A percentile compares a stretch with the other conserved stretches of the same genome.
Evolutionary conservation across 31 red algal species (phyloP).

Genomic region (Porphyra umbilicalis): DNA sequence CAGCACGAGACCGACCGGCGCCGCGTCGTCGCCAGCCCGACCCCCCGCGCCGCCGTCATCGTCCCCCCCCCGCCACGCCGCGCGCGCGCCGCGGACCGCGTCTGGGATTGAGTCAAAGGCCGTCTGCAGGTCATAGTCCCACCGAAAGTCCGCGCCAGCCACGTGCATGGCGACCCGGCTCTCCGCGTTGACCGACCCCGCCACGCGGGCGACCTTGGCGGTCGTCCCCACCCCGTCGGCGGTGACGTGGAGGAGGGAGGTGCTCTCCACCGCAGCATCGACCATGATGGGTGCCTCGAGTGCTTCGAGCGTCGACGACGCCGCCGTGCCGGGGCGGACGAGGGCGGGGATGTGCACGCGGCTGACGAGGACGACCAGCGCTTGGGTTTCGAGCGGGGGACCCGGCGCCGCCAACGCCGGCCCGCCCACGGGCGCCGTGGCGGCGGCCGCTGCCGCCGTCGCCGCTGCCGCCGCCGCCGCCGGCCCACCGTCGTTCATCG

Average conservation of each 20-base stretch:
- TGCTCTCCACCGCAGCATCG: not conserved
- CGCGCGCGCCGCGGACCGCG: not conserved
- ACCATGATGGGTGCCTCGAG: constrained; percentile 3
- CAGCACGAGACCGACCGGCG: not conserved
- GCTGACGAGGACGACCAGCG: not conserved
- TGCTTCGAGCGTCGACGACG: constrained; percentile 9
- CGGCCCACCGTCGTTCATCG: too few species aligned
- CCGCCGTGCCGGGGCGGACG: not conserved
- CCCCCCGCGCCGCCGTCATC: not conserved
- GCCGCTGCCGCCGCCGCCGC: not conserved
- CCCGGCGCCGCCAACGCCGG: not conserved
- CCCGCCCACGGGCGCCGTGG: not conserved
- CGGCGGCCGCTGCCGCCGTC: not conserved
- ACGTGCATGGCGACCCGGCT: constrained; percentile 16
- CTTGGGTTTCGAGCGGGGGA: not conserved
- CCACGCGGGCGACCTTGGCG: not conserved
- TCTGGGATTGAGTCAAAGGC: constrained; percentile 37
- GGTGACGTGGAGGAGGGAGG: not conserved
- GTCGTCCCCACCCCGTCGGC: not conserved
- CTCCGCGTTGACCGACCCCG: not conserved
- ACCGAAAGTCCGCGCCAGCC: constrained; percentile 22
- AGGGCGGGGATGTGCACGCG: not conserved
- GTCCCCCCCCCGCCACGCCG: not conserved
- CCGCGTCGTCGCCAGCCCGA: not conserved
- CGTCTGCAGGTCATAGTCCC: constrained; percentile 59